Evolutionary conservation across 2,329 filamentous ascomycete genomes (phyloP).

Genomic region (Sodiomyces alkalinus): DNA sequence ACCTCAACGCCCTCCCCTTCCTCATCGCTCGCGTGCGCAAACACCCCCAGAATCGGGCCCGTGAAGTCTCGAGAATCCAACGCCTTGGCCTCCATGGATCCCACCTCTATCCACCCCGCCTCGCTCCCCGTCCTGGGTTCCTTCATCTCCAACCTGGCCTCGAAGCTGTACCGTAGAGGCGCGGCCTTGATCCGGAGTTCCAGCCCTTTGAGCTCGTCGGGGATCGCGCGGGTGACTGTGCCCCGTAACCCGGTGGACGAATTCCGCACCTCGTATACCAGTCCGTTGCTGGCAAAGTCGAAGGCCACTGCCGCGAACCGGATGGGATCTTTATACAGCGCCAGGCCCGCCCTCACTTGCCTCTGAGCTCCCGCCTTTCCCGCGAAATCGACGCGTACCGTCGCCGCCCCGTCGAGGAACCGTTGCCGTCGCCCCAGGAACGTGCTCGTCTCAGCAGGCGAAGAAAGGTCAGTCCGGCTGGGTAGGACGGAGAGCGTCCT

Average conservation of each 20-base stretch:
- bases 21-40: neutral
- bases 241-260: neutral
- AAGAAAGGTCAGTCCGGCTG: neutral
- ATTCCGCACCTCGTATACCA: neutral
- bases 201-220: neutral
- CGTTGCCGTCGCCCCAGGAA: constrained; percentile 1
- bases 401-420: neutral
- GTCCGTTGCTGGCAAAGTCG: neutral
- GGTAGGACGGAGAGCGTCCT: neutral
- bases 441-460: neutral
- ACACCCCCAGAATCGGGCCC: constrained; percentile 1
- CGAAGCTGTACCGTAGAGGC: neutral
- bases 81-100: neutral
- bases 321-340: constrained; percentile 4
- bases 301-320: neutral
- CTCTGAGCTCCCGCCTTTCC: neutral
- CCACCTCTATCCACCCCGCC: neutral
- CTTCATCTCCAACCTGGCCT: neutral
- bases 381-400: neutral
- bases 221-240: neutral
- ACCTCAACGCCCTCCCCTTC: neutral
- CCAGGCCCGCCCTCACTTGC: constrained; percentile 1
- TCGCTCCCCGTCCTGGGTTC: neutral
- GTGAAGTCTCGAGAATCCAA: constrained; percentile 1
- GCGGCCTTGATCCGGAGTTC: neutral